A percentile compares a stretch with the other conserved stretches of the same genome.
Evolutionary conservation across 352 stramenopile species (phyloP).

Genomic region (Phytophthora ohioensis): DNA sequence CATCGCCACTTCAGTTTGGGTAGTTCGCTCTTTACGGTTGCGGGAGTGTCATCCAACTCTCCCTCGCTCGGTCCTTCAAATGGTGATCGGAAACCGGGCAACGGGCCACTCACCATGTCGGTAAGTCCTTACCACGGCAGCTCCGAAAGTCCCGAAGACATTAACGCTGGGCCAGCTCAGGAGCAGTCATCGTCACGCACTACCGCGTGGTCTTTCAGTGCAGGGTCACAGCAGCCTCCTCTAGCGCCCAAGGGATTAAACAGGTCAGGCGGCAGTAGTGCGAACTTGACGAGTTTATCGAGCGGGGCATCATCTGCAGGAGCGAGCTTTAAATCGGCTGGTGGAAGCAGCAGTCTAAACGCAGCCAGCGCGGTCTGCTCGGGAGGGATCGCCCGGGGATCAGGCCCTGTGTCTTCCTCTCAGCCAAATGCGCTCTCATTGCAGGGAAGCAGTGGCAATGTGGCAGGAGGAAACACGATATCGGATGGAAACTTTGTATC

Average conservation of each 20-base stretch:
- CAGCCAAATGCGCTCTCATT: constrained; percentile 32
- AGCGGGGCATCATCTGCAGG: constrained; percentile 14
- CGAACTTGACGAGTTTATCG: constrained; percentile 36
- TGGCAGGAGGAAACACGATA: constrained; percentile 7
- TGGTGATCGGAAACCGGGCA: constrained; percentile 37
- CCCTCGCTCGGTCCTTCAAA: constrained; percentile 23
- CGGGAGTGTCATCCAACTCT: constrained; percentile 29
- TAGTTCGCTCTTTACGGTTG: constrained; percentile 78
- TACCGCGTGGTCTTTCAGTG: constrained; percentile 40
- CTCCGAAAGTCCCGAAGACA: constrained; percentile 29
- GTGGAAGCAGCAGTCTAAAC: constrained; percentile 41
- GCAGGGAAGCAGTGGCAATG: constrained; percentile 23
- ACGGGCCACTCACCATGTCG: constrained; percentile 28
- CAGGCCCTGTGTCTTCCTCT: constrained; percentile 29
- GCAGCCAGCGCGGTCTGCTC: constrained; percentile 17
- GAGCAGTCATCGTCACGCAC: constrained; percentile 34
- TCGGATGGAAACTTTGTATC: constrained; percentile 43
- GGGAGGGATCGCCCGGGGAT: constrained; percentile 31
- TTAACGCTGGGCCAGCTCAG: constrained; percentile 8
- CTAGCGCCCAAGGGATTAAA: constrained; percentile 43
- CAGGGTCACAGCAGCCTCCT: constrained; percentile 44
- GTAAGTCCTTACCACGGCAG: constrained; percentile 39
- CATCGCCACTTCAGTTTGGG: constrained; percentile 68
- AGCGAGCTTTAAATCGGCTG: constrained; percentile 26
- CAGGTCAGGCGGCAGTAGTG: constrained; percentile 31